A percentile compares a stretch with the other conserved stretches of the same genome.
These are phyloP conservation scores for Saccharomycopsis sp. DNA, from an alignment of 805 yeast species.

Conservation along the genomic window DNA sequence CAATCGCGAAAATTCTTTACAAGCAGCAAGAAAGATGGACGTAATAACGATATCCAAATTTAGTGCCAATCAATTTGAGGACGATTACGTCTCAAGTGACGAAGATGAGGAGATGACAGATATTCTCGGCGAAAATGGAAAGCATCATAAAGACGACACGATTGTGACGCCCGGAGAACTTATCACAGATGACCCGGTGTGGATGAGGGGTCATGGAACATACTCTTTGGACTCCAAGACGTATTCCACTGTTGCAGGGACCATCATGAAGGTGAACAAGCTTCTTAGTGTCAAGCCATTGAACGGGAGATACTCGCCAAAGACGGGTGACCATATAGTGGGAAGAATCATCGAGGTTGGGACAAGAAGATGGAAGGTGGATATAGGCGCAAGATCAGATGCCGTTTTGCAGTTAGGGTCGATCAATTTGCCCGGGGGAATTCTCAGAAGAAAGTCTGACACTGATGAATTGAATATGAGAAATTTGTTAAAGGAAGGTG, in stretches of 20 bases:
- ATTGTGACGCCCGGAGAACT: constrained; percentile 94
- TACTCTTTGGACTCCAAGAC: constrained; percentile 70
- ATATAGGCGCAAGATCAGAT: constrained; percentile 90
- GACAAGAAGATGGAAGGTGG: constrained; percentile 92
- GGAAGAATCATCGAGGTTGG: constrained; percentile 95
- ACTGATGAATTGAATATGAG: constrained; percentile 97
- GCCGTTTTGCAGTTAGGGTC: constrained; percentile 92
- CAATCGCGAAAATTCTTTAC: not conserved
- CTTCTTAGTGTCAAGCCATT: constrained; percentile 80
- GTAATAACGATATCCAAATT: constrained; percentile 18
- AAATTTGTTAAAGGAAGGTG: constrained; percentile 89
- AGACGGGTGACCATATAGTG: constrained; percentile 92
- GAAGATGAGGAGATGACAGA: constrained; percentile 27
- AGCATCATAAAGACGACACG: constrained; percentile 21
- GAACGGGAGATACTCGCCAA: constrained; percentile 84
- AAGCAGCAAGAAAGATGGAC: constrained; percentile 12
- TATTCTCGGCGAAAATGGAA: constrained; percentile 13
- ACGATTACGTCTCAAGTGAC: constrained; percentile 23
- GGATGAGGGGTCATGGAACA: constrained; percentile 99
- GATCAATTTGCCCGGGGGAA: constrained; percentile 96
- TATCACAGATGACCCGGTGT: constrained; percentile 89
- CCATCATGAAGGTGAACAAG: constrained; percentile 77
- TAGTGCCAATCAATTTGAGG: constrained; percentile 17
- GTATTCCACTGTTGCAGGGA: constrained; percentile 89
- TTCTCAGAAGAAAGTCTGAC: constrained; percentile 86